Evolutionary conservation across 2,329 filamentous ascomycete genomes (phyloP).

Genomic region (Exophiala calicioides): DNA sequence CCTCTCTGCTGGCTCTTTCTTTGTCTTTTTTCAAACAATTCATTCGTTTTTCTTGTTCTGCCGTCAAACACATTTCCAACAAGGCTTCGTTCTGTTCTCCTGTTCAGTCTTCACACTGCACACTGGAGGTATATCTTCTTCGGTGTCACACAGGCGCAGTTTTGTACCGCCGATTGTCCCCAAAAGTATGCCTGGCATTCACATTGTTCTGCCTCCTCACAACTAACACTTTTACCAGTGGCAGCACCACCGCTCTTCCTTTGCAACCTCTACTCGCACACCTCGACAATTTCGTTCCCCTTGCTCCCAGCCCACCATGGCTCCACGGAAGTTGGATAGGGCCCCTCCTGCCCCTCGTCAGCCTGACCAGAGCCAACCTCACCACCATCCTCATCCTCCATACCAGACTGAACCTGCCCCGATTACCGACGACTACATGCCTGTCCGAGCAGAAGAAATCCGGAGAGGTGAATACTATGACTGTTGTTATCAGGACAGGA

Average conservation of each 20-base stretch:
- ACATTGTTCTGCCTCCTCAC: constrained; percentile 5
- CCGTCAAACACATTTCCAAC: neutral
- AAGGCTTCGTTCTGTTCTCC: neutral
- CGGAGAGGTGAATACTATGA: constrained; percentile 29
- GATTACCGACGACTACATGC: neutral
- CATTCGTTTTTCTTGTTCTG: neutral
- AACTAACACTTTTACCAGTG: constrained; percentile 28
- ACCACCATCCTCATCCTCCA: neutral
- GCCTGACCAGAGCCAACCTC: neutral
- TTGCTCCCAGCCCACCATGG: constrained; percentile 5
- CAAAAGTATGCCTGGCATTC: constrained; percentile 27
- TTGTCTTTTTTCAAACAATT: neutral
- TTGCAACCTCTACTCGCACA: constrained; percentile 3
- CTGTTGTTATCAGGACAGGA: constrained; percentile 13
- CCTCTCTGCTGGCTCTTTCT: neutral
- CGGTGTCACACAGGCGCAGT: constrained; percentile 4
- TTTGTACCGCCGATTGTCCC: constrained; percentile 10
- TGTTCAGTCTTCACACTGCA: neutral
- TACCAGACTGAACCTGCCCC: neutral
- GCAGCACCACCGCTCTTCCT: constrained; percentile 10
- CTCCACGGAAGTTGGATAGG: constrained; percentile 1
- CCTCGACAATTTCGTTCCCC: neutral
- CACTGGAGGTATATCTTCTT: constrained; percentile 6
- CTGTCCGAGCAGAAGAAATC: constrained; percentile 7
- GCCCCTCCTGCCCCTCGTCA: neutral